Evolutionary conservation across 306 rosid genomes (phyloP), one percentile per base, ranked within the genome.

Genomic region (Abrus pulchellus): DNA sequence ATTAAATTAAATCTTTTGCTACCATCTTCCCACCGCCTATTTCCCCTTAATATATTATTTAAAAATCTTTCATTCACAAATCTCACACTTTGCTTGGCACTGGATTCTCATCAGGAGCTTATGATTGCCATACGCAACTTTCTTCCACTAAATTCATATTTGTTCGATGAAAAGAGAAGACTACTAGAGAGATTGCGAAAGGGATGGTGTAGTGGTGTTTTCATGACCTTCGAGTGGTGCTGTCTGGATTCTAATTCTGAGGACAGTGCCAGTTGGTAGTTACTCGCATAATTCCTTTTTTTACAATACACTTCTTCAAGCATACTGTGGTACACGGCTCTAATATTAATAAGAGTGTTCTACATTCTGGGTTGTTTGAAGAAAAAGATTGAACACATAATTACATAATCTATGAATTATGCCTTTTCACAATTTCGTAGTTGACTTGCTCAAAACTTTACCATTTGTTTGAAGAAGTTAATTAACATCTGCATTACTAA

Each of bases 1-100:
- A 78, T 72, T 67, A 81, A 40, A 60, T 48, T 67, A 81, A 40
- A 60, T 48, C 76, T 64, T 36, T 81, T 48, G 52, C 59, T 32
- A 29, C 33, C 80, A 68, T 20, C 20, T 20, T 20, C 20, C 20
- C 20, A 20, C 20, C 20, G 20, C 20, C 20, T 20, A 49, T 28
- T 28, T 80, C 41, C 9, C 48, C 49, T 41, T 29, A 40, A 40
- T 72, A 52, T 63, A 11, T 81, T 3, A 7, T 52, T 49, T 50
- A n/a, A 40, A 64, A 52, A 36, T 66, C 75, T 29, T 20, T 67
- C 75, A 8, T 0, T 48, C 43, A 3, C 65, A 52, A 66, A 29
- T 50, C 54, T 38, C 66, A 40, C 20, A 7, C 81, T 56, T 53
- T 44, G 66, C 74, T 38, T 41, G 9, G 75, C 64, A 43, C 56